phyloP scores from a whole-genome alignment of 257 asterid species.

The Salvia splendens region DNA sequence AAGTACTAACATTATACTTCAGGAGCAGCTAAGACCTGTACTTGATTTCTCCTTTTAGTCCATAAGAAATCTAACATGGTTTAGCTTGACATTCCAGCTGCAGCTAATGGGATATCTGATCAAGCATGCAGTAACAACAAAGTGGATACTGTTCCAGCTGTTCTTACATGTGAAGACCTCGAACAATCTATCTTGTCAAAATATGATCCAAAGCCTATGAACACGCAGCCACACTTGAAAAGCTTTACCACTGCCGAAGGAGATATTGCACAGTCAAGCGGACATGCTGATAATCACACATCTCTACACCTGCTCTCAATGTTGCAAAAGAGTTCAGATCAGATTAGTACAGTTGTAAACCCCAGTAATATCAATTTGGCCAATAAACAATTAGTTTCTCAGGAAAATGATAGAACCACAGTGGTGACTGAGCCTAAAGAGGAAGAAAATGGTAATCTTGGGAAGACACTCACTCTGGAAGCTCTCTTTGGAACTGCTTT shows the following conservation, averaged over 20 bases:
- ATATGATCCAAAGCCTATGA: conserved; percentile 47
- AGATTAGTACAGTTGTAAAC: conserved; percentile 24
- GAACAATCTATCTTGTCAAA: conserved; percentile 82
- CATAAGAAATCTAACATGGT: conserved; percentile 39
- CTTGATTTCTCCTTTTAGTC: conserved; percentile 36
- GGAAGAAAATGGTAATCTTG: conserved; percentile 47
- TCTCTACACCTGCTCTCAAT: conserved; percentile 80
- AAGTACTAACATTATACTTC: conserved; percentile 43
- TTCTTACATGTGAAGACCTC: conserved; percentile 93
- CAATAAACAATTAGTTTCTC: conserved; percentile 38
- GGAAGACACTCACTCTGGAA: conserved; percentile 65
- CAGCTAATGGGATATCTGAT: conserved; percentile 50
- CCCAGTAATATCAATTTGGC: conserved; percentile 35
- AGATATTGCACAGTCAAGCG: conserved; percentile 42
- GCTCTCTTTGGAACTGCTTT: conserved; percentile 89
- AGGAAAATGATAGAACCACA: conserved; percentile 31
- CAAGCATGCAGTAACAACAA: conserved; percentile 38
- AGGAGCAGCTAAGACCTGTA: conserved; percentile 23
- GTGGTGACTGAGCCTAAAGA: conserved; percentile 41
- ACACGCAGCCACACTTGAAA: conserved; percentile 37
- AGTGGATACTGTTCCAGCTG: conserved; percentile 46
- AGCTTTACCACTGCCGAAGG: conserved; percentile 36
- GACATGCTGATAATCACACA: conserved; percentile 53
- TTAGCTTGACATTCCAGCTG: conserved; percentile 39
- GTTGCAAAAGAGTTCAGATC: conserved; percentile 61